Conservation (phyloP, 73 alveolate genomes). For the Paramecium pentaurelia region DNA sequence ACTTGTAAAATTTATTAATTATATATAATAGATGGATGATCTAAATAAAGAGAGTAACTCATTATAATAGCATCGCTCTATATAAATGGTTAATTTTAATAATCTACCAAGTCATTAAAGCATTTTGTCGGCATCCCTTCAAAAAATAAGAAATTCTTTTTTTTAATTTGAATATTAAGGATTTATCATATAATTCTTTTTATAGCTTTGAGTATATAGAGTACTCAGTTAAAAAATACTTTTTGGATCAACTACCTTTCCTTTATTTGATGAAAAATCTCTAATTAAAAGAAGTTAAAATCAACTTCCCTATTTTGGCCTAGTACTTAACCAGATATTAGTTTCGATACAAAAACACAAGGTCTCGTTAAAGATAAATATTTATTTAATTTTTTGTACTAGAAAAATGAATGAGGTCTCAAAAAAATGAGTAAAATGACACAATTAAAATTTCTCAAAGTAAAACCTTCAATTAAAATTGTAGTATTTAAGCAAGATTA, state of each 20-base stretch:
- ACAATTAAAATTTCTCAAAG: background rate
- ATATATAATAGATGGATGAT: background rate
- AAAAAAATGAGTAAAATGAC: background rate
- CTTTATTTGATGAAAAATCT: conserved; percentile 21
- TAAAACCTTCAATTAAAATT: background rate
- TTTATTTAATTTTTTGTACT: background rate
- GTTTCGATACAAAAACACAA: conserved; percentile 6
- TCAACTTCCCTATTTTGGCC: conserved; percentile 48
- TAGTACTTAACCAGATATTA: conserved; percentile 13
- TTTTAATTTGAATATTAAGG: conserved; percentile 23
- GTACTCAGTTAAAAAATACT: background rate
- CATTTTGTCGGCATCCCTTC: background rate
- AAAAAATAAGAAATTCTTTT: background rate
- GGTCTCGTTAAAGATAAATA: conserved; percentile 40
- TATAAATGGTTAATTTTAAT: background rate
- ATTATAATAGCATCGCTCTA: background rate
- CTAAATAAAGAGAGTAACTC: background rate
- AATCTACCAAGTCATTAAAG: background rate
- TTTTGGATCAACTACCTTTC: conserved; percentile 8
- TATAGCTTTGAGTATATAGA: conserved; percentile 28
- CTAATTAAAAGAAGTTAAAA: conserved; percentile 30
- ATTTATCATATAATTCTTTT: conserved; percentile 32
- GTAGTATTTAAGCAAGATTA: background rate
- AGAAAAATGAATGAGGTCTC: background rate
- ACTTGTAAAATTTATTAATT: background rate